Evolutionary conservation across 306 rosid genomes (phyloP), one percentile per base, ranked within the genome.

Genomic region (Mimosa pudica): DNA sequence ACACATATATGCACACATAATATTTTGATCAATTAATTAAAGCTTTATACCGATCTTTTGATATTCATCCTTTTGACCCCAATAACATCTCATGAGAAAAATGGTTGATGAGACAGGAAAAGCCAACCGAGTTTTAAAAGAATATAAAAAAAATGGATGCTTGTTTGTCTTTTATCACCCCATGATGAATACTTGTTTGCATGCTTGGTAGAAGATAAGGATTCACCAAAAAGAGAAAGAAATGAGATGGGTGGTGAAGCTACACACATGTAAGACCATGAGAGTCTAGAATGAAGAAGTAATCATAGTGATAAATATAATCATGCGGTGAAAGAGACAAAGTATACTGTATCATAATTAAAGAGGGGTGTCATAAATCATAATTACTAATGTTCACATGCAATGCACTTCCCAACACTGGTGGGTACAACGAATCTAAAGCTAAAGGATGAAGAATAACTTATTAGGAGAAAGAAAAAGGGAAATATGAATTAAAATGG

Each of bases 331-430:
- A 1, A 24, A 24, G 30, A 24, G 86, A 51, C 14, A 85, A 80
- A 74, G 24, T 60, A 20, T 20, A 24, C 30, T 24, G 0, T 24
- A 24, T 24, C 30, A 86, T 82, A 70, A 66, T 74, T 54, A 60
- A 55, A 18, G 44, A 33, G 35, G 3, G 14, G 14, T 7, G 7
- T 45, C 9, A 52, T 12, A 16, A 46, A 46, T 46, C 9, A 17
- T 70, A 10, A 70, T 69, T 45, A 69, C 11, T 45, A 38, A 58
- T 32, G 47, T 47, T 78, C 69, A 81, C 77, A 86, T 73, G 41
- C 30, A 24, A 24, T 24, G 10, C 18, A 52, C 49, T 70, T 5
- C 30, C 0, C 1, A 84, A 49, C 51, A 44, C 78, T 10, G 83
- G 77, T 76, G 77, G 71, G 10, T 64, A 78, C 30, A 24, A 24